Percentiles rank a stretch among this genome's conserved stretches.
Conservation (phyloP, 768 basidiomycete genomes). For the Rubroboletus satanas region DNA sequence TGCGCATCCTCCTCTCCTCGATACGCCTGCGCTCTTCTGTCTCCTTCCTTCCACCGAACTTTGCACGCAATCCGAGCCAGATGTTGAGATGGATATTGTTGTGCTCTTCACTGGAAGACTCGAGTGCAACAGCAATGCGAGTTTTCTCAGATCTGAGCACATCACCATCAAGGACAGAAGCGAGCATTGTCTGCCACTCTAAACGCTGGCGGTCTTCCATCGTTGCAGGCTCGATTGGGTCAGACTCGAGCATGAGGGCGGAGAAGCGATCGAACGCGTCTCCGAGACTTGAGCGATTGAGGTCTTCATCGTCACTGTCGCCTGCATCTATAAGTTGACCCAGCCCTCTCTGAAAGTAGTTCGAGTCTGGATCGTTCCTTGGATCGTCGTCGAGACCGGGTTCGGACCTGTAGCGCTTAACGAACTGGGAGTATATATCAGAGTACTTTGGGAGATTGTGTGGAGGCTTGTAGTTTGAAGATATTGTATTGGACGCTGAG, state of each 20-base stretch:
- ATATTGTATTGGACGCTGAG: constrained; percentile 24
- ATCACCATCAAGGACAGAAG: constrained; percentile 90
- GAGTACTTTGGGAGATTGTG: constrained; percentile 40
- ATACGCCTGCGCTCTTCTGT: constrained; percentile 79
- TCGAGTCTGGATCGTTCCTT: constrained; percentile 76
- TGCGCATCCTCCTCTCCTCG: constrained; percentile 78
- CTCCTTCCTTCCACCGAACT: constrained; percentile 71
- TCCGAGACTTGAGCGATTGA: constrained; percentile 39
- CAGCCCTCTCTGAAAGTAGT: constrained; percentile 72
- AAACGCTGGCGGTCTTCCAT: constrained; percentile 75
- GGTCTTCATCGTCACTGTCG: constrained; percentile 74
- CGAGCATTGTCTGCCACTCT: constrained; percentile 95
- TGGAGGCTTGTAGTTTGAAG: constrained; percentile 29
- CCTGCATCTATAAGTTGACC: constrained; percentile 66
- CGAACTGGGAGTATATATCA: constrained; percentile 77
- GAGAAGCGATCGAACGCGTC: constrained; percentile 52
- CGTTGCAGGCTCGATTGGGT: constrained; percentile 63
- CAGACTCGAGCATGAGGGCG: constrained; percentile 53
- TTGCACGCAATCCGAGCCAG: constrained; percentile 91
- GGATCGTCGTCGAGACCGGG: constrained; percentile 63
- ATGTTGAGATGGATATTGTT: constrained; percentile 63
- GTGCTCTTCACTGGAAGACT: constrained; percentile 66
- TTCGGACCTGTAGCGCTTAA: constrained; percentile 67
- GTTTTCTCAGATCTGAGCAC: constrained; percentile 94
- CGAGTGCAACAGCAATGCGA: constrained; percentile 78